Base-by-base conservation (phyloP, 2,329 filamentous ascomycete genomes). In the Clarireedia homoeocarpa region DNA sequence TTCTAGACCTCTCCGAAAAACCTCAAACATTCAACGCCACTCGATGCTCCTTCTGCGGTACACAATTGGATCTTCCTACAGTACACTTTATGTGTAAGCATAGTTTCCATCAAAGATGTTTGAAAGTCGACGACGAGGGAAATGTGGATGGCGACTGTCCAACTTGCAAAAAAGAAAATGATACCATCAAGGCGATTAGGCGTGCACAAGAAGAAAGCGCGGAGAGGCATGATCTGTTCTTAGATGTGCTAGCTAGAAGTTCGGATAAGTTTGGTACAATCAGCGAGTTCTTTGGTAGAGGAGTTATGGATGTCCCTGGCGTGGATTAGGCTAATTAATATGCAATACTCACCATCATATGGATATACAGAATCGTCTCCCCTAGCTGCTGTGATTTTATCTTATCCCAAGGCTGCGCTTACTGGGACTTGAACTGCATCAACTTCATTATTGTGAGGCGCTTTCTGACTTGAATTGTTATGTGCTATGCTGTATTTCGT, bases 81-180 rank as follows among this genome's bases (percentile, higher is more conserved):
- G 91, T 99, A 48, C 94, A 99, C 69, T 99, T 99, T 70, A 73
- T 99, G 61, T 99, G 94, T 75, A 96, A 95, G 71, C 94, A 99
- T 71, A 91, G 86, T 59, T 99, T 96, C 77, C 94, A 99, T 69
- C 89, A 95, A 73, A 80, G 89, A 47, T 99, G 92, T 71, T 74
- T 99, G 44, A 62, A 67, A 59, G 60, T 62, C 20, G 63, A 58
- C 14, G 63, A 67, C 40, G 77, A 80, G 23, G 75, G 76, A 10
- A 84, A 85, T 51, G 77, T 82, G 9, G 77, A 82, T 40, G 80
- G 85, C 0, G 91, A 96, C 71, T 99, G 94, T 69, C 91, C 92
- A 9, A 79, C 90, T 36, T 99, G 94, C 66, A 84, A 88, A 26
- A 79, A 83, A 20, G 85, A 89, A 59, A 96, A 97, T 66, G 84